These are phyloP conservation scores for Sonneratia alba DNA, from an alignment of 345 rosid species.

Conservation along the genomic window DNA sequence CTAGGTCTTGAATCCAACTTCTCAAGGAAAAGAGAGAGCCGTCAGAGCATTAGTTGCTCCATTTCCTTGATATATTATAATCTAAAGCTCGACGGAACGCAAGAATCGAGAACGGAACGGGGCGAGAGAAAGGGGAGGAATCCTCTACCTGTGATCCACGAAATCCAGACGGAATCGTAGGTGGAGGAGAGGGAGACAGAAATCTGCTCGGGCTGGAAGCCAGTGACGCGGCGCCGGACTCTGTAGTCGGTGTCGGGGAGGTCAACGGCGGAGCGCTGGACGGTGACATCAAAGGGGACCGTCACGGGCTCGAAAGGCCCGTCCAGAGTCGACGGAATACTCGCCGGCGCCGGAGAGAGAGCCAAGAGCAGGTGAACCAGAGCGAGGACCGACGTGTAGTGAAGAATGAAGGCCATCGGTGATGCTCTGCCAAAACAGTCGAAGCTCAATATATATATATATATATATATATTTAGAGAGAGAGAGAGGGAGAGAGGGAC, in stretches of 20 bases:
- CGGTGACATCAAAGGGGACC: slow-evolving; percentile 43
- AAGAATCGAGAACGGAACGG: not conserved
- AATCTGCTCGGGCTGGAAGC: slow-evolving; percentile 63
- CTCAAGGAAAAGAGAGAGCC: not conserved
- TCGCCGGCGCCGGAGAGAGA: slow-evolving; percentile 13
- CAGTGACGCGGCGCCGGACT: slow-evolving; percentile 24
- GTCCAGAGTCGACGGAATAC: slow-evolving; percentile 44
- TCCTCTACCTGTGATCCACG: slow-evolving; percentile 73
- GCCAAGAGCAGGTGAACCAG: not conserved
- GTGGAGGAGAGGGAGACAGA: slow-evolving; percentile 63
- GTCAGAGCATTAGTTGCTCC: not conserved
- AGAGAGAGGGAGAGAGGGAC: not conserved
- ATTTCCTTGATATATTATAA: not conserved
- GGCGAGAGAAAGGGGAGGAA: not conserved
- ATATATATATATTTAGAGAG: too few species aligned
- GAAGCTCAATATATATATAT: not conserved
- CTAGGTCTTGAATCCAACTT: not conserved
- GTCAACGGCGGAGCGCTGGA: slow-evolving; percentile 55
- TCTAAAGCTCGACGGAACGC: not conserved
- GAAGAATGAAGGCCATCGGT: not conserved
- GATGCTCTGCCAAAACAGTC: not conserved
- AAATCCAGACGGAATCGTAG: slow-evolving; percentile 64
- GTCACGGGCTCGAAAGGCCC: slow-evolving; percentile 77
- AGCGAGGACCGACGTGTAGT: not conserved
- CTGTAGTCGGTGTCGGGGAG: slow-evolving; percentile 69